phyloP scores from a whole-genome alignment of 148 eudicot species.

The Diospyros lotus region DNA sequence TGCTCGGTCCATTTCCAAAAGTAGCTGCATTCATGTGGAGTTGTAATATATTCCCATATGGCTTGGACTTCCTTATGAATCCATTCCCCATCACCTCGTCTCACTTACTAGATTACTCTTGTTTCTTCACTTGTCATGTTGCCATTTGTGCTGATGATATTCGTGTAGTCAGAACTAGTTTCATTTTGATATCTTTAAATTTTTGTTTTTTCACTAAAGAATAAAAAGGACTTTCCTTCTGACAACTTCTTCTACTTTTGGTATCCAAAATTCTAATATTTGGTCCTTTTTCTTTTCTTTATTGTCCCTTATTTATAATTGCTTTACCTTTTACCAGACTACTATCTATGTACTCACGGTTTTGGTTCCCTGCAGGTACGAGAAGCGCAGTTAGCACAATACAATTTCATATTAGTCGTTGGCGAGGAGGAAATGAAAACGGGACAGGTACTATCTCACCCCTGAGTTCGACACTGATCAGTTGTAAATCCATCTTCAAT shows the following conservation, averaged over 20 bases:
- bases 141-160: background rate
- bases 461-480: background rate
- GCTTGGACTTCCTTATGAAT: background rate
- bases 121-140: background rate
- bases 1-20: background rate
- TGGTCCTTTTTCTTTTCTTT: background rate
- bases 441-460: conserved; percentile 19
- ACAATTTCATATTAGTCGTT: conserved; percentile 87
- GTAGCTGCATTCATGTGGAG: background rate
- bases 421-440: conserved; percentile 73
- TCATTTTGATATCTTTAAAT: too few species aligned
- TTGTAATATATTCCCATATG: background rate
- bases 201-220: too few species aligned
- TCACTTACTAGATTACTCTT: background rate
- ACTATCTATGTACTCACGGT: background rate
- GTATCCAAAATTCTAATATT: background rate
- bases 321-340: background rate
- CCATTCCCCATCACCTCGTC: background rate
- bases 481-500: background rate
- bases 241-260: background rate
- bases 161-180: background rate
- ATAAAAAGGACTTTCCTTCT: background rate
- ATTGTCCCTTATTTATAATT: background rate
- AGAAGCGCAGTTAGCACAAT: conserved; percentile 84
- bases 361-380: conserved; percentile 49